Evolutionary conservation across 495 filamentous ascomycete species (phyloP).

Genomic region (Jackrogersella minutella): DNA sequence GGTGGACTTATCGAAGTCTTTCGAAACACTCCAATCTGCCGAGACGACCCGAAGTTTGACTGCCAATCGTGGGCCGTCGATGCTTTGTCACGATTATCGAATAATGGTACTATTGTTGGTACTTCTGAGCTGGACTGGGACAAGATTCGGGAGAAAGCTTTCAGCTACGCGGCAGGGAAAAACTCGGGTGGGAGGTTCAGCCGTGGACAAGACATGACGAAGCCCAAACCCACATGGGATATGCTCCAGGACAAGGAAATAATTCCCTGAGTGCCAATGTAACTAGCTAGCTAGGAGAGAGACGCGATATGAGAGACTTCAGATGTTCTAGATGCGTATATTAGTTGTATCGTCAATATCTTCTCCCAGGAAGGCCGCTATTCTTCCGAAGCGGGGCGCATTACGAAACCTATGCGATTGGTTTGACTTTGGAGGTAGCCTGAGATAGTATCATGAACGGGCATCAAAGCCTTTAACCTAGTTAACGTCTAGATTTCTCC

Average conservation of each 20-base stretch:
- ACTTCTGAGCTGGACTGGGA: constrained; percentile 49
- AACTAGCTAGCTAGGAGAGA: neutral
- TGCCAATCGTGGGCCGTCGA: constrained; percentile 55
- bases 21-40: constrained; percentile 45
- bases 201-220: neutral
- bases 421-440: no score
- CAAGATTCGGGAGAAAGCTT: constrained; percentile 41
- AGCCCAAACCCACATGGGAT: constrained; percentile 22
- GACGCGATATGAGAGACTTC: neutral
- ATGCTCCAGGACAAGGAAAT: constrained; percentile 19
- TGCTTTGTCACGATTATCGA: constrained; percentile 45
- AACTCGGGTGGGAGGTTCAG: constrained; percentile 25
- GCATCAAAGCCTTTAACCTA: neutral
- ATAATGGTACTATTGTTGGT: constrained; percentile 48
- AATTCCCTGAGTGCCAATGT: neutral
- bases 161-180: constrained; percentile 48
- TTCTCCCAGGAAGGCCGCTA: neutral
- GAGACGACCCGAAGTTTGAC: constrained; percentile 49
- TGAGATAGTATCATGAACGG: neutral
- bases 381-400: no score
- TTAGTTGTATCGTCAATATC: neutral
- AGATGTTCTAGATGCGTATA: neutral
- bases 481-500: constrained; percentile 38
- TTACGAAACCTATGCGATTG: no score
- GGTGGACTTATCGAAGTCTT: constrained; percentile 44